These are phyloP conservation scores for Fonsecaea multimorphosa DNA, from an alignment of 2,329 filamentous ascomycete genomes.

Conservation along the genomic window DNA sequence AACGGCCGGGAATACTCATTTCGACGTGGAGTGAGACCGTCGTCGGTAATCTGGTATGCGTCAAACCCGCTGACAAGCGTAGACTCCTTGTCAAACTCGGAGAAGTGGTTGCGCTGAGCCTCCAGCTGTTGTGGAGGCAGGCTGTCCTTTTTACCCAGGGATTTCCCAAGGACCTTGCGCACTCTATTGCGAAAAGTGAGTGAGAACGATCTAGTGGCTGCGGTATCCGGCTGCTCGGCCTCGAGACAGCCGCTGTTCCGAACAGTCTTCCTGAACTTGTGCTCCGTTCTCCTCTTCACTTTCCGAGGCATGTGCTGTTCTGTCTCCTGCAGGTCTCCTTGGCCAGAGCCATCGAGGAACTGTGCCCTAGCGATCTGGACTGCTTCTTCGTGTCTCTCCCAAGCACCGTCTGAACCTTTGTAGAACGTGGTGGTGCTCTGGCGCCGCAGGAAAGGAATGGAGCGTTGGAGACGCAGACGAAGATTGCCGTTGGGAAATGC, in stretches of 20 bases:
- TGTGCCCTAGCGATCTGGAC: slow-evolving; percentile 51
- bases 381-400: slow-evolving; percentile 45
- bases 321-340: slow-evolving; percentile 1
- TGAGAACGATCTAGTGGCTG: slow-evolving; percentile 47
- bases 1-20: slow-evolving; percentile 23
- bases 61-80: slow-evolving; percentile 33
- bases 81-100: slow-evolving; percentile 33
- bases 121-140: slow-evolving; percentile 40
- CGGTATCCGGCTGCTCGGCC: not conserved
- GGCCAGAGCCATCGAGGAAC: slow-evolving; percentile 41
- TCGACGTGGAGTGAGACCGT: slow-evolving; percentile 12
- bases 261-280: slow-evolving; percentile 36
- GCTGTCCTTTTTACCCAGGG: slow-evolving; percentile 38
- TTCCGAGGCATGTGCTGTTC: not conserved
- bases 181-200: slow-evolving; percentile 51
- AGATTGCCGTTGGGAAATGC: slow-evolving; percentile 26
- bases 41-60: slow-evolving; percentile 21
- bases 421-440: slow-evolving; percentile 40
- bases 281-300: slow-evolving; percentile 1
- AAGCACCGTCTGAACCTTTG: slow-evolving; percentile 34
- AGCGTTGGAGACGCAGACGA: slow-evolving; percentile 45
- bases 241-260: slow-evolving; percentile 20
- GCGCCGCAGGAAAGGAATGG: slow-evolving; percentile 49
- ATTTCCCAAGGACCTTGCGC: slow-evolving; percentile 49
- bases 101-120: slow-evolving; percentile 38